These are phyloP conservation scores for Xylaria arbuscula DNA, from an alignment of 2,329 filamentous ascomycete species.

Conservation along the genomic window DNA sequence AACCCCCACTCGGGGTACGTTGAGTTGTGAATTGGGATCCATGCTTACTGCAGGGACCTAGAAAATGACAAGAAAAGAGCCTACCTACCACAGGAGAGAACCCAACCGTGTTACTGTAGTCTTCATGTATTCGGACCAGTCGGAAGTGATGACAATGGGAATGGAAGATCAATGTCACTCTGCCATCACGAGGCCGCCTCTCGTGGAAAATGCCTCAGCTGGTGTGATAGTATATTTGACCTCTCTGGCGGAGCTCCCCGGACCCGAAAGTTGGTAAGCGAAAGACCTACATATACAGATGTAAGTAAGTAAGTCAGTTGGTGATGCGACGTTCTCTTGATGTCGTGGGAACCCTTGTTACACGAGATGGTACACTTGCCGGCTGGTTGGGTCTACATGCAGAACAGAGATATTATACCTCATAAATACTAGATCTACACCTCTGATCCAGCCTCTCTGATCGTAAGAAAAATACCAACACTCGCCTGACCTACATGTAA, in stretches of 20 bases:
- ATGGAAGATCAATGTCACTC: constrained; percentile 15
- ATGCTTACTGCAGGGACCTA: constrained; percentile 17
- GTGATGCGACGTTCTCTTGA: constrained; percentile 2
- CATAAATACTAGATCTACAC: constrained; percentile 6
- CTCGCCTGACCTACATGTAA: constrained; percentile 3
- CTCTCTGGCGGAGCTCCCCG: constrained; percentile 28
- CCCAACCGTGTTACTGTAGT: not conserved
- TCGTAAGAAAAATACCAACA: not conserved
- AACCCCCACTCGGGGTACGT: constrained; percentile 6
- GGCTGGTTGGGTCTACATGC: constrained; percentile 24
- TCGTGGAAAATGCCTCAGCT: constrained; percentile 29
- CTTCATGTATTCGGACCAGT: constrained; percentile 25
- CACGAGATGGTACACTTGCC: constrained; percentile 14
- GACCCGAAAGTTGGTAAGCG: constrained; percentile 23
- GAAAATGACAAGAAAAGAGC: constrained; percentile 21
- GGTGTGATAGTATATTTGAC: constrained; percentile 18
- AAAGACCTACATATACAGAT: constrained; percentile 3
- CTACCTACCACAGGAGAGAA: constrained; percentile 21
- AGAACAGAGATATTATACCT: constrained; percentile 10
- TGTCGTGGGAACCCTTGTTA: not conserved
- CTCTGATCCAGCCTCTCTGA: not conserved
- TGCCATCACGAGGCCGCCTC: constrained; percentile 16
- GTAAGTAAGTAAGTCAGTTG: constrained; percentile 7
- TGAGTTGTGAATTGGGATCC: not conserved
- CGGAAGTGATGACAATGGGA: constrained; percentile 11